phyloP scores from a whole-genome alignment of 495 filamentous ascomycete species.

The Extremus antarcticus region DNA sequence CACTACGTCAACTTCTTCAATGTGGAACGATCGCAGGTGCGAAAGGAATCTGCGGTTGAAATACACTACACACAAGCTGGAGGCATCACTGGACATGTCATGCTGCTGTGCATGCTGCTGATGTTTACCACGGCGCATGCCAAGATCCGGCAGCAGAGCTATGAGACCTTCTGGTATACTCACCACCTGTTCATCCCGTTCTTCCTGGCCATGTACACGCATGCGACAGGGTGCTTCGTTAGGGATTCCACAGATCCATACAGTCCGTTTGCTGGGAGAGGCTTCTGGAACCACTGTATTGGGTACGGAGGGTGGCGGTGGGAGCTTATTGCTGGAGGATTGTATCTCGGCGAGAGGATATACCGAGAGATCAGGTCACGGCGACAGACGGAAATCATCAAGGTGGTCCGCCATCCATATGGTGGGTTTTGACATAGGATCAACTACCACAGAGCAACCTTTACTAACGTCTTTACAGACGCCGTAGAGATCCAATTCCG shows the following conservation, averaged over 20 bases:
- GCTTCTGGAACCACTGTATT: conserved; percentile 88
- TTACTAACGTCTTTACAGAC: conserved; percentile 45
- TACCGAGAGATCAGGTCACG: conserved; percentile 82
- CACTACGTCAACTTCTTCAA: conserved; percentile 99
- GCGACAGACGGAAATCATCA: conserved; percentile 76
- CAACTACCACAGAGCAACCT: neutral
- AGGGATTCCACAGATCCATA: conserved; percentile 45
- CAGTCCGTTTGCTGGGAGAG: conserved; percentile 70
- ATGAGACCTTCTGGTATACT: conserved; percentile 98
- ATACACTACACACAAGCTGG: conserved; percentile 86
- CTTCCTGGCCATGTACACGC: conserved; percentile 84
- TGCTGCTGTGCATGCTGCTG: conserved; percentile 96
- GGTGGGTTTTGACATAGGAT: conserved; percentile 40
- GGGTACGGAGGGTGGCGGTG: conserved; percentile 97
- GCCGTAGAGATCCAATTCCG: conserved; percentile 95
- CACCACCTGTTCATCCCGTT: conserved; percentile 98
- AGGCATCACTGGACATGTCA: conserved; percentile 92
- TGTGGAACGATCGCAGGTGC: conserved; percentile 75
- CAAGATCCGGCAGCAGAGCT: conserved; percentile 91
- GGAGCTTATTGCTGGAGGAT: conserved; percentile 76
- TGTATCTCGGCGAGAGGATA: conserved; percentile 81
- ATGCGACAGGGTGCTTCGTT: conserved; percentile 89
- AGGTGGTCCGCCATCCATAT: conserved; percentile 95
- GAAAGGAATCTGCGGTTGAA: conserved; percentile 70
- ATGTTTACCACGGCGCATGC: conserved; percentile 96